Evolutionary conservation across 257 asterid genomes (phyloP), one percentile per base, ranked within the genome.

Genomic region (Phtheirospermum japonicum): DNA sequence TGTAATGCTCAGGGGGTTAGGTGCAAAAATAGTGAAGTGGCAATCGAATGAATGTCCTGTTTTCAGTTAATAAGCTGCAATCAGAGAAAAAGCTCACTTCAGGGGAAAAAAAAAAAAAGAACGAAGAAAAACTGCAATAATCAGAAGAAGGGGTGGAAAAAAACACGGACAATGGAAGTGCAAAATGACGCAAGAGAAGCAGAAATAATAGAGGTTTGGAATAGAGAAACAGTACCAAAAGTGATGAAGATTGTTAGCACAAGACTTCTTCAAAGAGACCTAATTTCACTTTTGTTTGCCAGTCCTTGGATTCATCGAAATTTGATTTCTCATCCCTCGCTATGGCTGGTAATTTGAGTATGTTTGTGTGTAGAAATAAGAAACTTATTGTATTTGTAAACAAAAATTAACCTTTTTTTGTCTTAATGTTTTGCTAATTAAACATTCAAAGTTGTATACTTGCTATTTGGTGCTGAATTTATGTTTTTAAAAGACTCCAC

Each of bases 221-320:
- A 76, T 73, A 75, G 72, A 80, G 94, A 88, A 69, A 90, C 81
- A 14, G 85, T 85, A 30, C 86, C 91, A 19, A 82, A 66, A 72
- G 96, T 80, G 77, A 85, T 92, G 95, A 73, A 77, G 64, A 77
- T 86, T 53, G 95, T 89, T n/a, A 79, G 97, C 74, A 81, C 83
- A 11, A 86, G 82, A 46, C 87, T 89, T 36, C 71, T 82, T 20
- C 99, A 83, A 62, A 77, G 77, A 68, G 95, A 85, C 81, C 82
- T 92, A 45, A 66, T 85, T 31, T 74, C 90, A 49, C 84, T 85
- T 57, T 76, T 92, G 77, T 82, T 85, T 53, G 78, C 82, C 56
- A 84, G 83, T 81, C 88, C 95, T 40, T 82, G 73, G 71, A 74
- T 92, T 81, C 48, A 81, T 71, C 88, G 76, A 46, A 76, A 76